phyloP scores from a whole-genome alignment of 2,329 filamentous ascomycete species.

The Periconia sp. region DNA sequence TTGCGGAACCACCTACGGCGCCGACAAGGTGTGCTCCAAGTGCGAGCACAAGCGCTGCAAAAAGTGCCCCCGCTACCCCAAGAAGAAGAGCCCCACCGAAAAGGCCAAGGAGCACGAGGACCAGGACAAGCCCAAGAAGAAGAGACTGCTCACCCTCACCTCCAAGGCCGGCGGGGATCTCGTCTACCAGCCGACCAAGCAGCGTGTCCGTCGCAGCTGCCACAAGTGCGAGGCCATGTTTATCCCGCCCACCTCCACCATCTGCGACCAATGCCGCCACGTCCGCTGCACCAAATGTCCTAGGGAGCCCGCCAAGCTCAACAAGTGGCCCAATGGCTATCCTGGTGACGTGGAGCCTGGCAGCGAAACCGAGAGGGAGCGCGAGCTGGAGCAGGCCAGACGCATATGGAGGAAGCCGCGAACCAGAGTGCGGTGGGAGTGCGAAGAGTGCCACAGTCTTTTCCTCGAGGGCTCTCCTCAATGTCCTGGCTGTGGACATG shows the following conservation, averaged over 20 bases:
- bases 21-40: slow-evolving; percentile 73
- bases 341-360: slow-evolving; percentile 63
- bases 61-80: slow-evolving; percentile 77
- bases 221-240: slow-evolving; percentile 75
- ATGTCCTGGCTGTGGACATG: slow-evolving; percentile 67
- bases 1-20: slow-evolving; percentile 76
- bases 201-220: slow-evolving; percentile 77
- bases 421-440: slow-evolving; percentile 56
- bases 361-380: slow-evolving; percentile 38
- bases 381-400: slow-evolving; percentile 30
- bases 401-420: slow-evolving; percentile 54
- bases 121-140: slow-evolving; percentile 55
- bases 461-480: slow-evolving; percentile 62
- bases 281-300: slow-evolving; percentile 80
- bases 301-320: slow-evolving; percentile 74
- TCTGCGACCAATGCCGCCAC: slow-evolving; percentile 74
- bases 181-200: slow-evolving; percentile 72
- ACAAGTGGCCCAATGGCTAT: slow-evolving; percentile 73
- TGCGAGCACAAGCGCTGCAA: slow-evolving; percentile 84
- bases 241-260: slow-evolving; percentile 54
- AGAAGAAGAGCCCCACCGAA: slow-evolving; percentile 59
- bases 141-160: slow-evolving; percentile 66
- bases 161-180: slow-evolving; percentile 72
- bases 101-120: slow-evolving; percentile 41
- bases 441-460: slow-evolving; percentile 67